These are phyloP conservation scores for Blastobotrys mokoenaii DNA, from an alignment of 805 yeast genomes.

Conservation along the genomic window DNA sequence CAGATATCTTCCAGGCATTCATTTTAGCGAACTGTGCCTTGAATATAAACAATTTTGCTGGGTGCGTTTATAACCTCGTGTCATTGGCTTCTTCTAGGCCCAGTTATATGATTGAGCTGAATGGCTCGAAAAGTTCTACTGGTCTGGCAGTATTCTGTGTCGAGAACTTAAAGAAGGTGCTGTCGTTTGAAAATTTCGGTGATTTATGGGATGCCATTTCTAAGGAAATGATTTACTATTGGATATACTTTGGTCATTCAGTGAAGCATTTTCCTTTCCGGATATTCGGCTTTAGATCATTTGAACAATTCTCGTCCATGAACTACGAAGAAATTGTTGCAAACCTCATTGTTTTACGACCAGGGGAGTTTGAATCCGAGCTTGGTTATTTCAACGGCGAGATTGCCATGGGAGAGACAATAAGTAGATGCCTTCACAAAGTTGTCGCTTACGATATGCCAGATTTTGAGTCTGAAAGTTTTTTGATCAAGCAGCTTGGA, in stretches of 20 bases:
- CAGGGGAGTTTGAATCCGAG: neutral
- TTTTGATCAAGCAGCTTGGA: too few species aligned
- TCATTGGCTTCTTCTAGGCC: too few species aligned
- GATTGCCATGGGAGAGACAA: neutral
- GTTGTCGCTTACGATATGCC: conserved; percentile 2
- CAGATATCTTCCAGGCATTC: too few species aligned
- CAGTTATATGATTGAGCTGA: too few species aligned
- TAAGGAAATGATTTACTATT: conserved; percentile 7
- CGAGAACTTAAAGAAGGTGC: too few species aligned
- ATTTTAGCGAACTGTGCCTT: too few species aligned
- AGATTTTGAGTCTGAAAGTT: too few species aligned
- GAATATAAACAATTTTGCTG: too few species aligned
- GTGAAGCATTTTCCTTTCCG: conserved; percentile 2
- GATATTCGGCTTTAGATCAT: conserved; percentile 14
- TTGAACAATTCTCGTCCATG: conserved; percentile 4
- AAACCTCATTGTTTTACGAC: neutral
- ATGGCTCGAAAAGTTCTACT: too few species aligned
- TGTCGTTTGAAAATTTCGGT: neutral
- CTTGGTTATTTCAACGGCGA: neutral
- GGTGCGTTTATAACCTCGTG: too few species aligned
- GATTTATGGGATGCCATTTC: conserved; percentile 9
- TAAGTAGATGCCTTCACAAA: neutral
- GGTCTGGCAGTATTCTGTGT: too few species aligned
- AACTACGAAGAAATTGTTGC: conserved; percentile 6
- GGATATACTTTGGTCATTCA: conserved; percentile 4